A percentile compares a stretch with the other conserved stretches of the same genome.
These are phyloP conservation scores for Excoecaria cochinchinensis DNA, from an alignment of 345 rosid species.

Conservation along the genomic window DNA sequence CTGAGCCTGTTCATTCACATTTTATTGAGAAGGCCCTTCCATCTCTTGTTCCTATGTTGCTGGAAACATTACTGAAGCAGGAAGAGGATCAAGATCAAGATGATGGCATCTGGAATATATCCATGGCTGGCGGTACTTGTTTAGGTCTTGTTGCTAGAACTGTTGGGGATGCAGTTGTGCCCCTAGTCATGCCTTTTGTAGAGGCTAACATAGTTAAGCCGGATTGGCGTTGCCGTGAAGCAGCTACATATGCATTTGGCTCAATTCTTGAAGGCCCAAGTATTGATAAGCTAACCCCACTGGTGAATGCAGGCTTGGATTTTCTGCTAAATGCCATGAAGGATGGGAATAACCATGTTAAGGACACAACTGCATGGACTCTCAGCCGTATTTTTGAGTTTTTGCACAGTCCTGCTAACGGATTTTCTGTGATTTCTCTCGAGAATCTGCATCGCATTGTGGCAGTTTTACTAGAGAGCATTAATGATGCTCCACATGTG, in stretches of 20 bases:
- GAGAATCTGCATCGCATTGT: constrained; percentile 65
- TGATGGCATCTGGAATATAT: constrained; percentile 76
- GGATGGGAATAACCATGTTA: constrained; percentile 87
- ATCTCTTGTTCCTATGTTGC: constrained; percentile 70
- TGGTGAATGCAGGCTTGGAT: constrained; percentile 72
- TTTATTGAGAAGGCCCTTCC: constrained; percentile 84
- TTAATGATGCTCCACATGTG: constrained; percentile 76
- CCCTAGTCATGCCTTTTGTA: constrained; percentile 92
- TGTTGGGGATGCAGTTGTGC: constrained; percentile 83
- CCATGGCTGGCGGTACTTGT: constrained; percentile 99
- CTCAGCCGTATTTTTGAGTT: constrained; percentile 88
- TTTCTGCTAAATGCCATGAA: constrained; percentile 77
- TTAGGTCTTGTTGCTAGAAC: constrained; percentile 92
- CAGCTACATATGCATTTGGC: constrained; percentile 94
- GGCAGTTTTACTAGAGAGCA: constrained; percentile 64
- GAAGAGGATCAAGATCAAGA: constrained; percentile 96
- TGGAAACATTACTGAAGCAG: constrained; percentile 87
- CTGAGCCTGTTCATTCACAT: constrained; percentile 57
- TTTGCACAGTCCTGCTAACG: constrained; percentile 68
- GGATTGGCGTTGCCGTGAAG: constrained; percentile 88
- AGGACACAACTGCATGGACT: constrained; percentile 96
- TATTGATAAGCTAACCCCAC: constrained; percentile 66
- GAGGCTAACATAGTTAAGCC: constrained; percentile 66
- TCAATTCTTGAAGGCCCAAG: constrained; percentile 92
- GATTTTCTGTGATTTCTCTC: constrained; percentile 62